These are phyloP conservation scores for Pichia gijzeniarum DNA, from an alignment of 805 yeast genomes.

Conservation along the genomic window DNA sequence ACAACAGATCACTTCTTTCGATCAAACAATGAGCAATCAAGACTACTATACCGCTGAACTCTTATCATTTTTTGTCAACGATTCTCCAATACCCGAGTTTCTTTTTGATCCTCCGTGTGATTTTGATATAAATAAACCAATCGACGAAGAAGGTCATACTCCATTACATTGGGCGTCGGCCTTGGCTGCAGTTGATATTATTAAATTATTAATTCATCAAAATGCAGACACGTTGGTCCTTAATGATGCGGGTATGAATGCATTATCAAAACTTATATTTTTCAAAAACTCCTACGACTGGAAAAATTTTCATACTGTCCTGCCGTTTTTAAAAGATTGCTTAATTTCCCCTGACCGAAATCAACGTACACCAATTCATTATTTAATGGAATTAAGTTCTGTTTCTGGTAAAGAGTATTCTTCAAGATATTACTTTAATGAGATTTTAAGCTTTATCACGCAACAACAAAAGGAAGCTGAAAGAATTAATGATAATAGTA, in stretches of 20 bases:
- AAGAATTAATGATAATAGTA: slow-evolving; percentile 14
- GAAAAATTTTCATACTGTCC: slow-evolving; percentile 49
- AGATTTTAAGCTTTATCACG: slow-evolving; percentile 25
- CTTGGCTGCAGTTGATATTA: slow-evolving; percentile 58
- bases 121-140: slow-evolving; percentile 58
- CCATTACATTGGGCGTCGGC: slow-evolving; percentile 85
- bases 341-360: slow-evolving; percentile 64
- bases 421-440: slow-evolving; percentile 47
- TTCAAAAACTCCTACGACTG: slow-evolving; percentile 69
- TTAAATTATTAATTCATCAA: slow-evolving; percentile 48
- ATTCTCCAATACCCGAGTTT: slow-evolving; percentile 33
- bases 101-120: slow-evolving; percentile 53
- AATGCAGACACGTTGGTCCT: slow-evolving; percentile 52
- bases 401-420: slow-evolving; percentile 40
- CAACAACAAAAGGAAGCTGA: slow-evolving; percentile 29
- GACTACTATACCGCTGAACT: slow-evolving; percentile 36
- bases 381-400: slow-evolving; percentile 47
- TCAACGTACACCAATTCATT: slow-evolving; percentile 70
- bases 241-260: slow-evolving; percentile 57
- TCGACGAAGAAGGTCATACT: slow-evolving; percentile 78
- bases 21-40: background rate
- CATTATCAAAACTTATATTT: slow-evolving; percentile 60
- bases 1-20: background rate
- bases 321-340: slow-evolving; percentile 58
- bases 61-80: slow-evolving; percentile 48